Base-by-base conservation (phyloP, 2,329 filamentous ascomycete species). In the Sporothrix brunneoviolacea region DNA sequence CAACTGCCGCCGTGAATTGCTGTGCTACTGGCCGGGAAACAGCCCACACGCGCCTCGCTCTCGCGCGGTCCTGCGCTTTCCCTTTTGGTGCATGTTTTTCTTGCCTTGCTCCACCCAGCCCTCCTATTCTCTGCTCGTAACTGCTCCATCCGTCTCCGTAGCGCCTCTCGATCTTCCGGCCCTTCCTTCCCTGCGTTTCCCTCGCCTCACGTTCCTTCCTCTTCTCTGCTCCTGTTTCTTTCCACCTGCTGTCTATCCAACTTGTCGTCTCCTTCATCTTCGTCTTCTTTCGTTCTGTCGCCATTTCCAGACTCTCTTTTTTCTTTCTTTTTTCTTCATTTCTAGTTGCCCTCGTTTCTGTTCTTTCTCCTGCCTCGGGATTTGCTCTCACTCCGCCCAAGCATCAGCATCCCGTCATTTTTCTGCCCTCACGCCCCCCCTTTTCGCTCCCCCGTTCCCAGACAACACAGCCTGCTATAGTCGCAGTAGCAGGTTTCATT, bases 401-500 rank as follows among this genome's bases (percentile, higher is more conserved):
- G n/a, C n/a, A n/a, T n/a, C n/a, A n/a, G n/a, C 18, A 30, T 39
- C 28, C 15, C 52, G 47, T 8, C 39, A 39, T 56, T 48, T 40
- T 38, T 41, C 50, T 42, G 38, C 42, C 43, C 38, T 32, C 35
- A n/a, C n/a, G n/a, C n/a, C n/a, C n/a, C n/a, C n/a, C n/a, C n/a
- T n/a, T n/a, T n/a, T n/a, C n/a, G n/a, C n/a, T 18, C 27, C 37
- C 46, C 46, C 19, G 19, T 39, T 40, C 18, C 18, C 21, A 48
- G 32, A 39, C 37, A 35, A 40, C 35, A 24, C 27, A 32, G 37
- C 46, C 36, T 27, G 28, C 37, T 41, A 38, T 35, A 27, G 37
- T 27, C 27, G 36, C 30, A 48, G 37, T 18, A 27, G 46, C 32
- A 42, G 30, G 28, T 36, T 22, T 19, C 37, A 49, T 49, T 36